These are phyloP conservation scores for Malbranchea zuffiana DNA, from an alignment of 2,329 filamentous ascomycete genomes.

Conservation along the genomic window DNA sequence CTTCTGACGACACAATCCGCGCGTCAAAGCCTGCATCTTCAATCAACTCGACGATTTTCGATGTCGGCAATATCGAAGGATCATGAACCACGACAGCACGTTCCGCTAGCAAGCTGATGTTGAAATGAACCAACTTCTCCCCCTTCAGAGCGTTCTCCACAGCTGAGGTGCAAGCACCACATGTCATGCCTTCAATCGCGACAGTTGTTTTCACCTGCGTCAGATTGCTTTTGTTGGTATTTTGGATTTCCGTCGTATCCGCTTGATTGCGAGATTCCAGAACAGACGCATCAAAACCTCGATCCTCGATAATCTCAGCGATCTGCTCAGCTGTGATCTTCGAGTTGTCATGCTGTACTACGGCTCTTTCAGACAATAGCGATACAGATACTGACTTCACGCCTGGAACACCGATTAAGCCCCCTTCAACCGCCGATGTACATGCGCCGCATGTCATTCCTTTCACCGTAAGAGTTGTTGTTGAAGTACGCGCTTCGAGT, in stretches of 20 bases:
- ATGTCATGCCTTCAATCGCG: slow-evolving; percentile 93
- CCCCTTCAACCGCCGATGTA: slow-evolving; percentile 72
- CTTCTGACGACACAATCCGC: slow-evolving; percentile 63
- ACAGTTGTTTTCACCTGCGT: slow-evolving; percentile 62
- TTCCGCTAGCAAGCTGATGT: slow-evolving; percentile 88
- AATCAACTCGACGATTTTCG: slow-evolving; percentile 69
- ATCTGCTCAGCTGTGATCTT: slow-evolving; percentile 40
- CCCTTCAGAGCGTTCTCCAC: slow-evolving; percentile 72
- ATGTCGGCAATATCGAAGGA: slow-evolving; percentile 54
- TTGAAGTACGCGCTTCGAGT: slow-evolving; percentile 22
- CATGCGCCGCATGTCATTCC: slow-evolving; percentile 91
- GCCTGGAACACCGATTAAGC: slow-evolving; percentile 62
- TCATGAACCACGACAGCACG: slow-evolving; percentile 82
- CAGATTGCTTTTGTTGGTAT: slow-evolving; percentile 22
- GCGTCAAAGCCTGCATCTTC: slow-evolving; percentile 87
- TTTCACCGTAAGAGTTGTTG: slow-evolving; percentile 66
- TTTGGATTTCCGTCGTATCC: slow-evolving; percentile 36
- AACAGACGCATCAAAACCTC: slow-evolving; percentile 40
- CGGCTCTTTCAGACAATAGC: slow-evolving; percentile 70
- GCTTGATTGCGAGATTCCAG: slow-evolving; percentile 35
- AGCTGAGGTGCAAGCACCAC: slow-evolving; percentile 87
- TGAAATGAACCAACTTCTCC: slow-evolving; percentile 75
- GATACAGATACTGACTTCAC: slow-evolving; percentile 72
- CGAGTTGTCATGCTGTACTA: slow-evolving; percentile 64
- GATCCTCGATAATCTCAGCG: slow-evolving; percentile 41